These are phyloP conservation scores for Ophiorrhiza pumila DNA, from an alignment of 257 asterid genomes.

Conservation along the genomic window DNA sequence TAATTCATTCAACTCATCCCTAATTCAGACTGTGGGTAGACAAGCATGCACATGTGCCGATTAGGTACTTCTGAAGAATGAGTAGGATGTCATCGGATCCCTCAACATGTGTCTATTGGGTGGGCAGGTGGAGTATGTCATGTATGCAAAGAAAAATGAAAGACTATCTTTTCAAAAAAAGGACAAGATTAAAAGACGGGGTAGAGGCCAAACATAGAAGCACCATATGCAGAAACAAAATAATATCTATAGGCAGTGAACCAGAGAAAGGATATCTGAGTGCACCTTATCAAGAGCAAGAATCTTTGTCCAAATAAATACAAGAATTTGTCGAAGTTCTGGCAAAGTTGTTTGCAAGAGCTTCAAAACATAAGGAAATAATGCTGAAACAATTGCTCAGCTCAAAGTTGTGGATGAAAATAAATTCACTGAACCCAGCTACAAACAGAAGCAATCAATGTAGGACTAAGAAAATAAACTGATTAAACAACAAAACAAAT, in stretches of 20 bases:
- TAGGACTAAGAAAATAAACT: too few relatives aligned
- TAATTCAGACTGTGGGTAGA: too few relatives aligned
- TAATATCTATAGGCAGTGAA: neutral
- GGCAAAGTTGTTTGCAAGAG: conserved; percentile 93
- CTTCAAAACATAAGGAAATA: conserved; percentile 91
- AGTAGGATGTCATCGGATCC: neutral
- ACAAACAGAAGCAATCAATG: neutral
- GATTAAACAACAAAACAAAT: neutral
- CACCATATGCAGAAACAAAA: neutral
- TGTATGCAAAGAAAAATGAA: neutral
- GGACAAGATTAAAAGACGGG: neutral
- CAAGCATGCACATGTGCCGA: neutral
- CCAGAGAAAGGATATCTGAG: neutral
- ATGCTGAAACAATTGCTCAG: neutral
- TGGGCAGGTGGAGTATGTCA: neutral
- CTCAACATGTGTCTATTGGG: neutral
- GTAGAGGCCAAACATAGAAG: neutral
- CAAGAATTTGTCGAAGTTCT: conserved; percentile 95
- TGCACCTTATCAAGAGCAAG: conserved; percentile 94
- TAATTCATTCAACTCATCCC: too few relatives aligned
- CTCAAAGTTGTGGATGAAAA: neutral
- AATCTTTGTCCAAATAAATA: conserved; percentile 97
- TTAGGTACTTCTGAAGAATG: neutral
- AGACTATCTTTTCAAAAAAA: neutral
- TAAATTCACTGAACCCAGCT: neutral